A percentile compares a stretch with the other conserved stretches of the same genome.
Conservation (phyloP, 257 asterid genomes). For the Solanum pennellii region DNA sequence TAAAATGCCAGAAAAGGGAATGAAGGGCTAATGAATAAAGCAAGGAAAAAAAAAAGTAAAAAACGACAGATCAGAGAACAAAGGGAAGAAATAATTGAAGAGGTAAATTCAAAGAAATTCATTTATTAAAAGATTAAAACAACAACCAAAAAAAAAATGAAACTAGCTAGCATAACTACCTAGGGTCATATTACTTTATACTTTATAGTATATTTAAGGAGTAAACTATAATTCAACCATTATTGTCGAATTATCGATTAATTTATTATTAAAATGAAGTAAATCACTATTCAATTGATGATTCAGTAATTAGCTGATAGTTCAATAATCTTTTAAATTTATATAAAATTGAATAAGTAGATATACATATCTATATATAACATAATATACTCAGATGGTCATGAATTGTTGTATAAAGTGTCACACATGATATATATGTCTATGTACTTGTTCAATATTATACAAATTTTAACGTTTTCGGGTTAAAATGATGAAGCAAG, state of each 20-base stretch:
- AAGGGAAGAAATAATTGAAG: background rate
- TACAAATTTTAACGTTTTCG: background rate
- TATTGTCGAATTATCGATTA: background rate
- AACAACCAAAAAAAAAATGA: background rate
- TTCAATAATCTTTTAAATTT: too few relatives aligned
- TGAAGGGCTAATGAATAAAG: background rate
- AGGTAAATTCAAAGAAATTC: background rate
- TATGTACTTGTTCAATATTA: fast-evolving
- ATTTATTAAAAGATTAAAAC: background rate
- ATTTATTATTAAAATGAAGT: background rate
- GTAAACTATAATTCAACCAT: background rate
- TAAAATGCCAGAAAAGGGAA: background rate
- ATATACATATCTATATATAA: too few relatives aligned
- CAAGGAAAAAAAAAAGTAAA: background rate
- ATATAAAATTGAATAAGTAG: too few relatives aligned
- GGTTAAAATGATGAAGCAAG: background rate
- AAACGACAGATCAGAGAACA: background rate
- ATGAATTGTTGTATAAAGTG: too few relatives aligned
- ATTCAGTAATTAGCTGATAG: background rate
- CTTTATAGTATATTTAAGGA: background rate
- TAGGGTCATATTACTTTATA: background rate
- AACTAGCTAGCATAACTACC: background rate
- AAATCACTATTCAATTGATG: background rate
- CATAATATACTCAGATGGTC: too few relatives aligned
- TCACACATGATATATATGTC: background rate